phyloP scores from a whole-genome alignment of 208 protist species.

The Leishmania lainsoni region DNA sequence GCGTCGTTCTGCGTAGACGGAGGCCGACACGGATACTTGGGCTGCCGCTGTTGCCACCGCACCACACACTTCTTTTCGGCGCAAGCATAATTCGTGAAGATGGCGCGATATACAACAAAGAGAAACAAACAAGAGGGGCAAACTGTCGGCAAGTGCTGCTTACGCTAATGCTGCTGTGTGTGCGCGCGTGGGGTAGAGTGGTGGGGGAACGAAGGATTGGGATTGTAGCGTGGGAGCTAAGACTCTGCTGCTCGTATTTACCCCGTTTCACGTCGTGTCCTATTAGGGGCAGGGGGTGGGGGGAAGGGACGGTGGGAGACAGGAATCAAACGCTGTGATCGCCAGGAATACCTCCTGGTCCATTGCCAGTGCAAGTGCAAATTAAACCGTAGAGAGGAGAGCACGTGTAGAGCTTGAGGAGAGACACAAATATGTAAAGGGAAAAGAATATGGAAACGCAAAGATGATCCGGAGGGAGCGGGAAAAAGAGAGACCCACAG shows the following conservation, averaged over 20 bases:
- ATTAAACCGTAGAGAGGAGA: neutral
- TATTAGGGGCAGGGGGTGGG: neutral
- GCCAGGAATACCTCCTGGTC: neutral
- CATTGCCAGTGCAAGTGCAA: neutral
- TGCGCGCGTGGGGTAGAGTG: neutral
- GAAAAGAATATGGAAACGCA: neutral
- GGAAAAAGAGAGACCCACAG: neutral
- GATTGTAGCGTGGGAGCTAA: neutral
- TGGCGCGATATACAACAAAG: neutral
- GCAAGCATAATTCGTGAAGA: neutral
- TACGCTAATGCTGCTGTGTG: neutral
- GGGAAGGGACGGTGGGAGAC: neutral
- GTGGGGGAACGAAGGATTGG: neutral
- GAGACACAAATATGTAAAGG: neutral
- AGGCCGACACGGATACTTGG: neutral
- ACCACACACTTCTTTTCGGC: neutral
- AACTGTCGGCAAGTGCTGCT: neutral
- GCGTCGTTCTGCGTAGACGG: neutral
- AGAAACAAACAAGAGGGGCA: neutral
- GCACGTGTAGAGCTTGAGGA: neutral
- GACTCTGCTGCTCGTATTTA: neutral
- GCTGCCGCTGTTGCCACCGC: neutral
- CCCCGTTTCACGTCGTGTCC: neutral
- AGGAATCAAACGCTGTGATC: neutral
- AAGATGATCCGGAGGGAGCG: neutral